Conservation (phyloP, 768 basidiomycete genomes). For the Naematelia encephala region DNA sequence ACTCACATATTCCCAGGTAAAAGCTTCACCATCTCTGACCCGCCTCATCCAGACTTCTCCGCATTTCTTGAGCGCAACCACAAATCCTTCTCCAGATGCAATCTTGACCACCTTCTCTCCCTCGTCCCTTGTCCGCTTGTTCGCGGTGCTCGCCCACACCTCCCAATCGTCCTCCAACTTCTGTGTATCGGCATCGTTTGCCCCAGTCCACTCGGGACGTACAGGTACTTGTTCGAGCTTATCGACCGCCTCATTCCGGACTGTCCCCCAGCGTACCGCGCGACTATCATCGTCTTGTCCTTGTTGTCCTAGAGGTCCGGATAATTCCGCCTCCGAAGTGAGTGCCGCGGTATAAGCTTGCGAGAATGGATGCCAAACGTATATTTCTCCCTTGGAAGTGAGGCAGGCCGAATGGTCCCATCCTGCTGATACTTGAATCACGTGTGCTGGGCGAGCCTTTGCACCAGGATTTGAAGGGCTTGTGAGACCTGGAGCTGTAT, state of each 20-base stretch:
- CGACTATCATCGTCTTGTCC: slow-evolving; percentile 17
- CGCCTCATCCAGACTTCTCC: slow-evolving; percentile 45
- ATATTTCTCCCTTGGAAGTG: slow-evolving; percentile 28
- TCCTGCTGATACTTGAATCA: slow-evolving; percentile 38
- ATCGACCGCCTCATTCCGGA: slow-evolving; percentile 21
- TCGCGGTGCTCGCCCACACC: slow-evolving; percentile 3
- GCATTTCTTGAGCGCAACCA: slow-evolving; percentile 65
- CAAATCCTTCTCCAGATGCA: slow-evolving; percentile 67
- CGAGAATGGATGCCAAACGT: slow-evolving; percentile 42
- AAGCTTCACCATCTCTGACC: slow-evolving; percentile 15
- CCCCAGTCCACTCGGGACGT: slow-evolving; percentile 10
- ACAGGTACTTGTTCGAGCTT: slow-evolving; percentile 22
- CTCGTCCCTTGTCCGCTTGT: slow-evolving; percentile 9
- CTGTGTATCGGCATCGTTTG: background rate
- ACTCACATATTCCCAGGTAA: slow-evolving; percentile 67
- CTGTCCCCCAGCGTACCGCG: slow-evolving; percentile 34
- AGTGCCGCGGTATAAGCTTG: slow-evolving; percentile 19
- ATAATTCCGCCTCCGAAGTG: slow-evolving; percentile 16
- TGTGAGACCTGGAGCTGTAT: slow-evolving; percentile 32
- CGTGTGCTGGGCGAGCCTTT: slow-evolving; percentile 15
- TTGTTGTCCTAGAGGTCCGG: slow-evolving; percentile 12
- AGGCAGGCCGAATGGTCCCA: slow-evolving; percentile 43
- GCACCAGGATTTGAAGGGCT: slow-evolving; percentile 25
- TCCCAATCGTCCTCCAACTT: slow-evolving; percentile 23
- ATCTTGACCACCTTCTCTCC: slow-evolving; percentile 65